Base-by-base conservation (phyloP, 192 early-diverging fungal genomes). In the Funneliformis mosseae region DNA sequence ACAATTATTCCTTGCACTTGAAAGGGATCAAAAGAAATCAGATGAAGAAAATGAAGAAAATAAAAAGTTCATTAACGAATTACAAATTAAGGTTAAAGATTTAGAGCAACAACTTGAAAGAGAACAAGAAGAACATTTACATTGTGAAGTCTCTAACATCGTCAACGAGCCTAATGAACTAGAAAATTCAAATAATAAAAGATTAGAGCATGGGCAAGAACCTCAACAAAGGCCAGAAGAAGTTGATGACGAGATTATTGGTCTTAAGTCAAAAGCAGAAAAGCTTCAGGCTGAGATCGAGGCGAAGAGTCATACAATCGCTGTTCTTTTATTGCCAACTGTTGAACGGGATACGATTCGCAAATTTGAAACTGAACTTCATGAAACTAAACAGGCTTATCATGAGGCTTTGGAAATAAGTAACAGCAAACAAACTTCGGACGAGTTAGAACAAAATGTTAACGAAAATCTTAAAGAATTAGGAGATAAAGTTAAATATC, bases 401-500 rank as follows among this genome's bases (percentile, higher is more conserved):
- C 69, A 39, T 0, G 14, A 41, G 9, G n/a, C 42, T 4, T 9
- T 71, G 8, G 69, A 41, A n/a, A 27, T 39, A 60, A 74, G 59
- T 12, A 46, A 74, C 16, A 39, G 3, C 5, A 23, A 27, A 42
- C 3, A 4, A 55, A 74, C 14, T 45, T 46, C 28, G 63, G 14
- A 28, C 25, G 6, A 18, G 12, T 4, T 21, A 18, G 7, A 67
- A 67, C 33, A 16, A 18, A 33, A 28, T 5, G 21, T 23, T 69
- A 38, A 42, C 38, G 33, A 68, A 39, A 69, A 39, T 18, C 8
- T 69, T 39, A 39, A 42, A 21, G 27, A 38, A 46, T 59, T 77
- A 25, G 76, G 63, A 43, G 76, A 60, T 27, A 77, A 43, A 38
- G 16, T 77, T 33, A 69, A 38, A 50, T 12, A 64, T 27, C 66